Percentiles rank a stretch among this genome's conserved stretches.
phyloP scores from a whole-genome alignment of 805 yeast genomes.

The Myxozyma sirexii region DNA sequence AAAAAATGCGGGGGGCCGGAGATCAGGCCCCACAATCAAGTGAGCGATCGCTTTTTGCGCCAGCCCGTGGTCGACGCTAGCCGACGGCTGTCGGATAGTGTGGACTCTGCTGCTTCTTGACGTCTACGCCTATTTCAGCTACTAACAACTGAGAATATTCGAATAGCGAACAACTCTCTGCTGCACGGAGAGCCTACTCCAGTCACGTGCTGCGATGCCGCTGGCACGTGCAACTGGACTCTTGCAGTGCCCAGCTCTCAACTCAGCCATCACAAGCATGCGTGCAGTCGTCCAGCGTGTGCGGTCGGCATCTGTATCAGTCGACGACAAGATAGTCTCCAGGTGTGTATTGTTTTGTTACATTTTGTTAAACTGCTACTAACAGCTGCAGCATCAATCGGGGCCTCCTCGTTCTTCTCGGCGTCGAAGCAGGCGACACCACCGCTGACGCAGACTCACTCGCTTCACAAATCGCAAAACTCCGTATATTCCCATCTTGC shows the following conservation, averaged over 20 bases:
- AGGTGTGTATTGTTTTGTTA: slow-evolving; percentile 44
- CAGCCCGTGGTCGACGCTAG: no score
- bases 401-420: slow-evolving; percentile 82
- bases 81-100: no score
- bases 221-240: no score
- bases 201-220: background rate
- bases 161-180: no score
- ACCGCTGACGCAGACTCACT: slow-evolving; percentile 69
- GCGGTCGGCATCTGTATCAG: slow-evolving; percentile 84
- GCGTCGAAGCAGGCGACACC: slow-evolving; percentile 79
- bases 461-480: slow-evolving; percentile 63
- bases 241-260: background rate
- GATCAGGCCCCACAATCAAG: no score
- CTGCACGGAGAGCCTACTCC: no score
- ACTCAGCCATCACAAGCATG: slow-evolving; percentile 51
- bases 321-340: slow-evolving; percentile 69
- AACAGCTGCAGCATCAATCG: slow-evolving; percentile 49
- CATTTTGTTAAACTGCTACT: background rate
- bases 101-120: no score
- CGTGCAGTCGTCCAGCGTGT: slow-evolving; percentile 90
- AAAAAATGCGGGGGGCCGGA: no score
- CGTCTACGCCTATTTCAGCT: no score
- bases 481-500: slow-evolving; percentile 69
- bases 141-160: no score
- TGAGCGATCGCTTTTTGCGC: no score